phyloP scores from a whole-genome alignment of 2,329 filamentous ascomycete genomes.

The Venturia effusa region DNA sequence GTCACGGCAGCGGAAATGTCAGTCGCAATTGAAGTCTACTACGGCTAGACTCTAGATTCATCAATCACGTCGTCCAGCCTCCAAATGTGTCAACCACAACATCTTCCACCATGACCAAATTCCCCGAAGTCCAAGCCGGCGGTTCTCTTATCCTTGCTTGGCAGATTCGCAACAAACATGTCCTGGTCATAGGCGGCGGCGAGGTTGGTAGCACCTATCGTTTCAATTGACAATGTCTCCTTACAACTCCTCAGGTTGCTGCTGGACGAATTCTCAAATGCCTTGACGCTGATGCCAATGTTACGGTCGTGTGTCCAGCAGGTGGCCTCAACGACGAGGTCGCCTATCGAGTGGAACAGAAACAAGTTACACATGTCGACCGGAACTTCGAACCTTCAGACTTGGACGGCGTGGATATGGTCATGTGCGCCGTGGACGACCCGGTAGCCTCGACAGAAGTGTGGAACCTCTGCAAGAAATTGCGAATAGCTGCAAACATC shows the following conservation, averaged over 20 bases:
- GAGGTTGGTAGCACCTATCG: constrained; percentile 48
- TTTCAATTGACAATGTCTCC: neutral
- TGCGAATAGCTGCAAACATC: constrained; percentile 80
- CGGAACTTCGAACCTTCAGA: constrained; percentile 80
- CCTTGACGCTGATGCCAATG: constrained; percentile 86
- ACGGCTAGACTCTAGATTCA: neutral
- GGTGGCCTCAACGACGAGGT: constrained; percentile 83
- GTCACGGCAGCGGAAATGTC: constrained; percentile 1
- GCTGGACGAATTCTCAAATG: constrained; percentile 88
- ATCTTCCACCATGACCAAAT: constrained; percentile 29
- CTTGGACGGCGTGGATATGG: constrained; percentile 70
- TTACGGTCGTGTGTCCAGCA: constrained; percentile 73
- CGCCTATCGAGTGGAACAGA: constrained; percentile 60
- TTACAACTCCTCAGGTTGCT: constrained; percentile 57
- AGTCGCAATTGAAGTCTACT: no score
- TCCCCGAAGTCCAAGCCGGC: constrained; percentile 75
- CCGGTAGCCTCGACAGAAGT: constrained; percentile 80
- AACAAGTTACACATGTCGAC: constrained; percentile 64
- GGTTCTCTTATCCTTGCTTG: constrained; percentile 91
- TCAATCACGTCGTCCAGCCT: neutral
- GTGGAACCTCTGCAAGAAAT: constrained; percentile 87
- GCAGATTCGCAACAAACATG: constrained; percentile 81
- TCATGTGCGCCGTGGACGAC: constrained; percentile 87
- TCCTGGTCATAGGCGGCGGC: constrained; percentile 89
- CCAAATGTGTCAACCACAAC: neutral